Conservation (phyloP, 1,284 basidiomycete genomes). For the Sporisorium exsertum region DNA sequence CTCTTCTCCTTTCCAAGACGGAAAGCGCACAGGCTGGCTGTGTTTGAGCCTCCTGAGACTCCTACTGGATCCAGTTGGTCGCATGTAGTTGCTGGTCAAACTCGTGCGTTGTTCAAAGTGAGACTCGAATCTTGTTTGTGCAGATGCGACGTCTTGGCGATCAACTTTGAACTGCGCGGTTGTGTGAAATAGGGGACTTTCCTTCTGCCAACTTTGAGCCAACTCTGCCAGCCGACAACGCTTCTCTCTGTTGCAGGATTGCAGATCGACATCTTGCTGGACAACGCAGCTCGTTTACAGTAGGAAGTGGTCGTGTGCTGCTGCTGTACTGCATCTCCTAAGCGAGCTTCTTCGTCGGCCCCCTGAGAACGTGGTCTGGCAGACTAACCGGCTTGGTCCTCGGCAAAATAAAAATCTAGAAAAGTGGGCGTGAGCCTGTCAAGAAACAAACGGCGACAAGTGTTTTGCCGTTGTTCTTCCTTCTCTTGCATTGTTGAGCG, state of each 20-base stretch:
- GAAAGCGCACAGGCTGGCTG: no score
- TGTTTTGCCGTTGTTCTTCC: neutral
- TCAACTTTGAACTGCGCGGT: no score
- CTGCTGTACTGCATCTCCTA: neutral
- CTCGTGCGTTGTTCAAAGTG: no score
- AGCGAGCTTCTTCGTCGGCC: constrained; percentile 8
- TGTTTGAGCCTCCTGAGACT: no score
- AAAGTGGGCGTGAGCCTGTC: constrained; percentile 12
- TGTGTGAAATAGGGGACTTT: no score
- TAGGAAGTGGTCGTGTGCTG: neutral
- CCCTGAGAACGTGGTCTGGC: constrained; percentile 24
- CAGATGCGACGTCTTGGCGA: no score
- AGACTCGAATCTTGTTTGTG: no score
- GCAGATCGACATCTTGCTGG: neutral
- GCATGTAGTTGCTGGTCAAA: no score
- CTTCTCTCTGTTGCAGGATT: neutral
- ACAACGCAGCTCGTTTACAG: neutral
- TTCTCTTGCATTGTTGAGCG: constrained; percentile 3
- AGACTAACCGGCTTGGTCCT: neutral
- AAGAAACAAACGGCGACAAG: constrained; percentile 1
- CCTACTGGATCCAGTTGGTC: no score
- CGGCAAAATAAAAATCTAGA: neutral
- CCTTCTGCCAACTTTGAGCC: no score
- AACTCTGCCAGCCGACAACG: no score
- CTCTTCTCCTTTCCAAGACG: no score